A percentile compares a stretch with the other conserved stretches of the same genome.
These are phyloP conservation scores for Nelumbo lutea DNA, from an alignment of 164 flowering plant species.

Conservation along the genomic window DNA sequence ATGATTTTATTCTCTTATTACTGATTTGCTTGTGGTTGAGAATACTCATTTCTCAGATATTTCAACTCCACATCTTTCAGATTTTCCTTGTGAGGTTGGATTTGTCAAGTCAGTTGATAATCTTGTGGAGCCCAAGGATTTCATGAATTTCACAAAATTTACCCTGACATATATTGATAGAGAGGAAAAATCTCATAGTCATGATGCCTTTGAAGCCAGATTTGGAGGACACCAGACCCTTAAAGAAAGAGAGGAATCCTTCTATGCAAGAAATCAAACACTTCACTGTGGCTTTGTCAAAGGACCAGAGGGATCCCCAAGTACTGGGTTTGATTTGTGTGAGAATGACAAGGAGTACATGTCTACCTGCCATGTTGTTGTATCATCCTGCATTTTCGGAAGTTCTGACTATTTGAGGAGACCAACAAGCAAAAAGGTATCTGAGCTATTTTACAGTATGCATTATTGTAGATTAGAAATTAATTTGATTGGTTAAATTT, in stretches of 20 bases:
- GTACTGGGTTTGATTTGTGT: slow-evolving; percentile 75
- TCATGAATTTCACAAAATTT: slow-evolving; percentile 48
- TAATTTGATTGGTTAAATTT: neutral
- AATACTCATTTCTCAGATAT: neutral
- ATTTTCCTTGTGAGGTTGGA: slow-evolving; percentile 65
- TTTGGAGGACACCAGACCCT: slow-evolving; percentile 95
- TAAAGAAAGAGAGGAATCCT: slow-evolving; percentile 78
- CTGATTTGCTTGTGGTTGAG: neutral
- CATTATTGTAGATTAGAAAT: neutral
- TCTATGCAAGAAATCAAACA: slow-evolving; percentile 62
- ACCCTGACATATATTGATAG: slow-evolving; percentile 44
- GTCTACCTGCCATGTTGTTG: slow-evolving; percentile 64
- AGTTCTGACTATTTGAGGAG: slow-evolving; percentile 86
- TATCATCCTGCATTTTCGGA: slow-evolving; percentile 96
- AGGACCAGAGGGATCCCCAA: slow-evolving; percentile 50
- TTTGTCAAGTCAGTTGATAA: slow-evolving; percentile 47
- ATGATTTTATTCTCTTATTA: neutral
- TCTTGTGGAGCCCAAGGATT: slow-evolving; percentile 54
- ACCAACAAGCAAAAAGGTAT: slow-evolving; percentile 74
- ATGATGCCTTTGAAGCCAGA: slow-evolving; percentile 36
- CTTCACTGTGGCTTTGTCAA: slow-evolving; percentile 93
- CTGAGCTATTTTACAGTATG: neutral
- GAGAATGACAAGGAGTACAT: slow-evolving; percentile 61
- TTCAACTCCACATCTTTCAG: slow-evolving; percentile 31
- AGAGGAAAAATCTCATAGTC: slow-evolving; percentile 36